phyloP scores from a whole-genome alignment of 345 rosid genomes.

The Euphorbia peplus region DNA sequence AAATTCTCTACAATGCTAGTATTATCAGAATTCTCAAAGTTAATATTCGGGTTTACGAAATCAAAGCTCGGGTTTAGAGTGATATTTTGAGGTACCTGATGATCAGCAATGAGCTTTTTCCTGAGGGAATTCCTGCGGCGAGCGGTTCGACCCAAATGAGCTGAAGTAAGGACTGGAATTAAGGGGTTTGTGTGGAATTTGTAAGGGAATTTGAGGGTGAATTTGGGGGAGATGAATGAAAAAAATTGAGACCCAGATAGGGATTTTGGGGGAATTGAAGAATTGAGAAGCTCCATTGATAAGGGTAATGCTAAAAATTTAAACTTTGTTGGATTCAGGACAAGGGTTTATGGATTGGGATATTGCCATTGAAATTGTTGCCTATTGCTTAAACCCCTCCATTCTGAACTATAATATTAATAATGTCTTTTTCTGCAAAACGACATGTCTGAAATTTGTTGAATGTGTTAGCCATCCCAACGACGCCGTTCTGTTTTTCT shows the following conservation, averaged over 20 bases:
- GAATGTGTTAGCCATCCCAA: too few species aligned
- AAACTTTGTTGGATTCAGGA: neutral
- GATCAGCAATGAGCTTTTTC: constrained; percentile 52
- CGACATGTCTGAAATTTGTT: too few species aligned
- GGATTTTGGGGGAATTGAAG: constrained; percentile 23
- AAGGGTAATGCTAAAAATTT: neutral
- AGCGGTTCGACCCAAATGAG: constrained; percentile 48
- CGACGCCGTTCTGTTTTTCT: too few species aligned
- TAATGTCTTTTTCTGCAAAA: neutral
- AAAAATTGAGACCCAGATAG: constrained; percentile 11
- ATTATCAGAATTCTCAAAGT: constrained; percentile 7
- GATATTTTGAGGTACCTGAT: constrained; percentile 48
- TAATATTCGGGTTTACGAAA: constrained; percentile 16
- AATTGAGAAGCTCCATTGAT: constrained; percentile 45
- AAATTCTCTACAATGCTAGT: constrained; percentile 14
- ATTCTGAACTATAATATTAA: too few species aligned
- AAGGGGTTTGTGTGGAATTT: constrained; percentile 22
- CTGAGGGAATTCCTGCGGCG: constrained; percentile 67
- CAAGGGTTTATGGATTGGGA: constrained; percentile 6
- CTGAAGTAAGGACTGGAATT: constrained; percentile 38
- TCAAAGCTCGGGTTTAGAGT: constrained; percentile 33
- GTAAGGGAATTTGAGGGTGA: constrained; percentile 27
- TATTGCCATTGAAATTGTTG: neutral
- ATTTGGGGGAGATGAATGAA: constrained; percentile 36
- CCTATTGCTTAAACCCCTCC: constrained; percentile 3